These are phyloP conservation scores for Yarrowia keelungensis DNA, from an alignment of 805 yeast genomes.

Conservation along the genomic window DNA sequence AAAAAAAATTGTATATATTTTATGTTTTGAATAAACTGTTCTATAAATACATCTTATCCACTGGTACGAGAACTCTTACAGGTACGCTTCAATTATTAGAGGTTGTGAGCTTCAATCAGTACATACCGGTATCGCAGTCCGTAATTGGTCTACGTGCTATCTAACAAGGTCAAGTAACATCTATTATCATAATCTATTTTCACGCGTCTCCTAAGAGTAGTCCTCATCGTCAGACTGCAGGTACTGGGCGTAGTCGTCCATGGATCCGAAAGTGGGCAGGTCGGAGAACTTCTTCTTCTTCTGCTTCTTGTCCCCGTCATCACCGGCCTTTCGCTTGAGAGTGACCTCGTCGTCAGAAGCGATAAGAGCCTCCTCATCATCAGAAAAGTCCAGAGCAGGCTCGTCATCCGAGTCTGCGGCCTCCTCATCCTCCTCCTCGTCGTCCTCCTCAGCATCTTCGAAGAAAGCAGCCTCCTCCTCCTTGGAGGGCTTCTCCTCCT, in stretches of 20 bases:
- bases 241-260: conserved; percentile 81
- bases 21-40: neutral
- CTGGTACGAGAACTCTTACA: no score
- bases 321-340: conserved; percentile 42
- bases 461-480: conserved; percentile 42
- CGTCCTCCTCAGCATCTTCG: conserved; percentile 43
- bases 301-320: conserved; percentile 49
- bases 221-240: conserved; percentile 68
- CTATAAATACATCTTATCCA: no score
- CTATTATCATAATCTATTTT: neutral
- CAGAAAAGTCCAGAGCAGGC: conserved; percentile 47
- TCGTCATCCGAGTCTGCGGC: conserved; percentile 47
- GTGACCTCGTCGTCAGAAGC: conserved; percentile 51
- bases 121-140: no score
- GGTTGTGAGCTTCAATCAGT: no score
- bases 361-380: conserved; percentile 52
- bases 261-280: conserved; percentile 87
- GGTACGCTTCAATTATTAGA: no score
- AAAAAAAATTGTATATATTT: neutral
- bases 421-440: conserved; percentile 45
- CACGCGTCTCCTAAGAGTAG: conserved; percentile 40
- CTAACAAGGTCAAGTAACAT: no score
- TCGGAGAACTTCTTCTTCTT: conserved; percentile 66
- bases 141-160: no score
- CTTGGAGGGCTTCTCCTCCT: conserved; percentile 44